Base-by-base conservation (phyloP, 306 rosid species). In the Cicer pinnatifidum region DNA sequence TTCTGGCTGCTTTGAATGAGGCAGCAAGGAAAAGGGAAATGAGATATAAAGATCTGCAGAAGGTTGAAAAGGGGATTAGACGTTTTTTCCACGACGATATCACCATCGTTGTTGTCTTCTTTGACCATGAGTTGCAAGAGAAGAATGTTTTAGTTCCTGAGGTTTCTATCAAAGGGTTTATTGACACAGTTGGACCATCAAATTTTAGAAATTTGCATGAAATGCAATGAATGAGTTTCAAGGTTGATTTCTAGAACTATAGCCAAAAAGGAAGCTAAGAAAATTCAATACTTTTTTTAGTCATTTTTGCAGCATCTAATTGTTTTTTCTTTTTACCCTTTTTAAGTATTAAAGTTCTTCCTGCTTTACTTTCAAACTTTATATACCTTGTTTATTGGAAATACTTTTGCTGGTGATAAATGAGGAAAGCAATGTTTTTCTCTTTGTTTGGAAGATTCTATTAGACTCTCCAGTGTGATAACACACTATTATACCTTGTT, bases 1-100 rank as follows among this genome's bases (percentile, higher is more conserved):
- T 90, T 9, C 88, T 50, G 82, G 82, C 86, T 6, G 96, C 97
- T 37, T 47, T 90, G 65, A 82, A n/a, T 1, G 91, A 79, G 78
- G 97, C 98, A 9, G 96, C 86, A 10, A 87, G 86, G 81, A 93
- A 89, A 83, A 65, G 89, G 61, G 84, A 85, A 44, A 85, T 83
- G 95, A 85, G 86, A 78, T 90, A 90, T 37, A 86, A 84, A 64
- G 98, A 90, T 52, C 81, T 92, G 57, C 88, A 89, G 88, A 82
- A 76, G 77, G 85, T 87, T 69, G 90, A 84, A 78, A 86, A 81
- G 81, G 91, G 96, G 38, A 62, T 79, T 20, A 82, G 98, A 73
- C 89, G 98, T 69, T 80, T 54, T 72, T 83, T 84, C 71, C 98
- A 93, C 3, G 97, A 93, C 39, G 98, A 93, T 79, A 90, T 93